Evolutionary conservation across 1,284 basidiomycete genomes (phyloP).

Genomic region (Pseudomicrostroma phylloplanum): DNA sequence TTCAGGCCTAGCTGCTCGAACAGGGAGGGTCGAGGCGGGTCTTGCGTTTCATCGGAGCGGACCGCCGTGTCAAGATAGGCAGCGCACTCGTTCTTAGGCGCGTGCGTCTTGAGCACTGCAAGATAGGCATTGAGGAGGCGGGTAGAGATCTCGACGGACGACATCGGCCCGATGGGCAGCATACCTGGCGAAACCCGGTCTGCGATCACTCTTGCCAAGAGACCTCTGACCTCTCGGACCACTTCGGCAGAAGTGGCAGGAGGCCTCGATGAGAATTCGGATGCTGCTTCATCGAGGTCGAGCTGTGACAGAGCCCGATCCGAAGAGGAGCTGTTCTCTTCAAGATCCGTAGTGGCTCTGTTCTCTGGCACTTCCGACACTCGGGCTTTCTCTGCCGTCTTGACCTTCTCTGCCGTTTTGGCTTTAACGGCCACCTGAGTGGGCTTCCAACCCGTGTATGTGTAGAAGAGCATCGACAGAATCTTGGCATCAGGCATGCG

Average conservation of each 20-base stretch:
- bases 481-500: conserved; percentile 63
- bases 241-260: conserved; percentile 72
- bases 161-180: conserved; percentile 53
- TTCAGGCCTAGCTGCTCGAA: conserved; percentile 22
- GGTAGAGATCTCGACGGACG: conserved; percentile 60
- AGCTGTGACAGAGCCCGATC: neutral
- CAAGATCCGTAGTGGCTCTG: neutral
- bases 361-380: neutral
- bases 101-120: conserved; percentile 60
- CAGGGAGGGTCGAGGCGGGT: conserved; percentile 12
- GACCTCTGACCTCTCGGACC: conserved; percentile 62
- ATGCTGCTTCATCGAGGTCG: neutral
- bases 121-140: conserved; percentile 75
- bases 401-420: neutral
- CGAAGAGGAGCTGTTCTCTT: neutral
- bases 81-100: conserved; percentile 53
- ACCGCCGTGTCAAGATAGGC: too few relatives aligned
- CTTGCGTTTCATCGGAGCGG: too few relatives aligned
- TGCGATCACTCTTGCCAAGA: conserved; percentile 66
- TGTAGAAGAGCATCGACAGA: conserved; percentile 77
- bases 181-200: conserved; percentile 48
- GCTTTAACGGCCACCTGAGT: neutral
- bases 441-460: conserved; percentile 74
- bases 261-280: neutral
- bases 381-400: neutral